These are phyloP conservation scores for Lactarius indigo DNA, from an alignment of 768 basidiomycete species.

Conservation along the genomic window DNA sequence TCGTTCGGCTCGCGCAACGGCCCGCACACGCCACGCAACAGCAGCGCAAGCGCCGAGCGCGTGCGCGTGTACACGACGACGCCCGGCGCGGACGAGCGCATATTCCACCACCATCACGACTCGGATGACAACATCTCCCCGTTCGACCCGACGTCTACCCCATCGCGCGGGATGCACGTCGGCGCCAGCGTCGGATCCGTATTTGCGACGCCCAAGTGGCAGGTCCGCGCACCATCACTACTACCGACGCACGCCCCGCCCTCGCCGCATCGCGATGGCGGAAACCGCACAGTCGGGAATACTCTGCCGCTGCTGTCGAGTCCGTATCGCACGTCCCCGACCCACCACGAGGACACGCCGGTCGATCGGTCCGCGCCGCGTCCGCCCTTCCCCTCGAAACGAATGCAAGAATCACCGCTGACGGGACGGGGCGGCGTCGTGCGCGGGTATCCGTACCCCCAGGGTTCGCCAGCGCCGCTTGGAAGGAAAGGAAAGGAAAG, in stretches of 20 bases:
- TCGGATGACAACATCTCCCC: slow-evolving; percentile 48
- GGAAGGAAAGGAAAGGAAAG: slow-evolving; percentile 22
- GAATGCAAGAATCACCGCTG: slow-evolving; percentile 14
- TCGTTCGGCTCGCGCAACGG: slow-evolving; percentile 48
- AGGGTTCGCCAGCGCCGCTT: slow-evolving; percentile 13
- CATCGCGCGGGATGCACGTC: slow-evolving; percentile 64
- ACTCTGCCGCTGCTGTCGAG: background rate
- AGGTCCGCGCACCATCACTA: slow-evolving; percentile 1
- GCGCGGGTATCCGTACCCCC: background rate
- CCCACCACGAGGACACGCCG: slow-evolving; percentile 13
- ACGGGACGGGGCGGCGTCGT: slow-evolving; percentile 1
- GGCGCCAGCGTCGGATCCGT: slow-evolving; percentile 16
- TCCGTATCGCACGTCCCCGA: background rate
- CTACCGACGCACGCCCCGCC: background rate
- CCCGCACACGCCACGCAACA: slow-evolving; percentile 43
- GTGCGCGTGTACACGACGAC: slow-evolving; percentile 32
- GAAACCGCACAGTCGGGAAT: too few species aligned
- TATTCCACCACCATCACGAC: slow-evolving; percentile 21
- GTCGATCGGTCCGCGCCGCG: slow-evolving; percentile 16
- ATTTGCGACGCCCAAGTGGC: slow-evolving; percentile 25
- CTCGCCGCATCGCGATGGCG: slow-evolving; percentile 9
- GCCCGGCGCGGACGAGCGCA: slow-evolving; percentile 24
- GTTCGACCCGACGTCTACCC: slow-evolving; percentile 78
- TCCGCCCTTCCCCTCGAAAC: slow-evolving; percentile 13
- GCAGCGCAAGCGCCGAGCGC: slow-evolving; percentile 45